Conservation (phyloP, 2,329 filamentous ascomycete species). For the Fusarium sp. region DNA sequence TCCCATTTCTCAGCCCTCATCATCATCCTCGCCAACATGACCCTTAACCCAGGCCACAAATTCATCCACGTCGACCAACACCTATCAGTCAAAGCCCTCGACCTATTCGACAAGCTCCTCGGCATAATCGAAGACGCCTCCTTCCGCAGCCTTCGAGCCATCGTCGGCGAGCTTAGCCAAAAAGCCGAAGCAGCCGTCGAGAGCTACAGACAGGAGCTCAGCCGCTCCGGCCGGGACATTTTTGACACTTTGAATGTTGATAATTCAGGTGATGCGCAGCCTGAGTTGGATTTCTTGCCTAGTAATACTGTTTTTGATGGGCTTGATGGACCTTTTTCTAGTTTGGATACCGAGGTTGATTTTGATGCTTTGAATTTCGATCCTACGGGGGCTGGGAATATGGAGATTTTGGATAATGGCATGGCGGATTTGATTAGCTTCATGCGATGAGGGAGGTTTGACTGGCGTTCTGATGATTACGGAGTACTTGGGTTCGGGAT, state of each 20-base stretch:
- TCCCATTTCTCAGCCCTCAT: conserved; percentile 50
- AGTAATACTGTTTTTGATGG: conserved; percentile 13
- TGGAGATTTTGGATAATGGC: conserved; percentile 4
- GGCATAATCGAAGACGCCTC: conserved; percentile 29
- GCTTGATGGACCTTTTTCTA: conserved; percentile 21
- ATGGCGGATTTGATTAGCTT: conserved; percentile 9
- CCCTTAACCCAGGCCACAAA: conserved; percentile 44
- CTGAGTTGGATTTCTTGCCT: conserved; percentile 23
- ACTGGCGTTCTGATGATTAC: background rate
- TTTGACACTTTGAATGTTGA: conserved; percentile 9
- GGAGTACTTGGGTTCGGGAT: background rate
- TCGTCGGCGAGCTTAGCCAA: conserved; percentile 36
- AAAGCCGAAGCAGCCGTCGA: conserved; percentile 32
- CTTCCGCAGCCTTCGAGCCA: conserved; percentile 23
- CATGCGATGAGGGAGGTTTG: background rate
- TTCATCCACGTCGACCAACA: conserved; percentile 44
- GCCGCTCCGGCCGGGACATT: background rate
- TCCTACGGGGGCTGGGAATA: background rate
- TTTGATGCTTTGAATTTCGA: conserved; percentile 17
- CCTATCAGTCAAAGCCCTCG: conserved; percentile 43
- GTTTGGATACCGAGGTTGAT: background rate
- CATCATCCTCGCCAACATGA: conserved; percentile 50
- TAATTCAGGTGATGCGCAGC: background rate
- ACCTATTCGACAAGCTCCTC: conserved; percentile 44
- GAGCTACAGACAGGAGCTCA: conserved; percentile 6